These are phyloP conservation scores for Trichoderma hamatum DNA, from an alignment of 2,329 filamentous ascomycete species.

Conservation along the genomic window DNA sequence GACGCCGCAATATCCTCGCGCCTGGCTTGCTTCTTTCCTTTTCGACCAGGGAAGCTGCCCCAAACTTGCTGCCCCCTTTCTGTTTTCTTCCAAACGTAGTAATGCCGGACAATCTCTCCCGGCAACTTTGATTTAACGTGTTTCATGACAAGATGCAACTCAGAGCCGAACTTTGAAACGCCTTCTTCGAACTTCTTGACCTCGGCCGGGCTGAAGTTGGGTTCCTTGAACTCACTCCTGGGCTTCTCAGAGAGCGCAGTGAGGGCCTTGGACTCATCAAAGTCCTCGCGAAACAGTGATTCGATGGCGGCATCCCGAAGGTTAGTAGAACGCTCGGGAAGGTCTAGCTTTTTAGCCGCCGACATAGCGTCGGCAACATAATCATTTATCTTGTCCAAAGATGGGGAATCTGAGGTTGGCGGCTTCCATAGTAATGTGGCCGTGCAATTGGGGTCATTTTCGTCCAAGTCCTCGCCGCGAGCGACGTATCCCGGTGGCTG, in stretches of 20 bases:
- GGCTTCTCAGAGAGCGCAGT: slow-evolving; percentile 69
- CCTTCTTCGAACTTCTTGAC: slow-evolving; percentile 90
- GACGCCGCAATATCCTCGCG: slow-evolving; percentile 69
- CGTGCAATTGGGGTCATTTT: slow-evolving; percentile 74
- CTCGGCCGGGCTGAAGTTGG: slow-evolving; percentile 75
- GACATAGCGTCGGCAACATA: slow-evolving; percentile 74
- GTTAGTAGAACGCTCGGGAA: slow-evolving; percentile 79
- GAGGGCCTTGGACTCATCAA: slow-evolving; percentile 71
- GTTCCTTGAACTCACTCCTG: slow-evolving; percentile 78
- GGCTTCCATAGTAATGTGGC: slow-evolving; percentile 79
- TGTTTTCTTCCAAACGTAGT: slow-evolving; percentile 98
- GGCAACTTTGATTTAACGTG: slow-evolving; percentile 83
- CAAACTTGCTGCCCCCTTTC: slow-evolving; percentile 83
- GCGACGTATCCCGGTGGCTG: slow-evolving; percentile 83
- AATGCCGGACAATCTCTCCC: slow-evolving; percentile 83
- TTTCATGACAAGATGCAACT: slow-evolving; percentile 78
- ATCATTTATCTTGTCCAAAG: slow-evolving; percentile 66
- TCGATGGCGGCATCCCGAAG: slow-evolving; percentile 82
- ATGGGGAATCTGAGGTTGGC: slow-evolving; percentile 56
- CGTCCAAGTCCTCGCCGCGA: slow-evolving; percentile 75
- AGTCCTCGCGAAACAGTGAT: slow-evolving; percentile 71
- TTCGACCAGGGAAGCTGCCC: slow-evolving; percentile 84
- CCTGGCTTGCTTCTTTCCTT: slow-evolving; percentile 85
- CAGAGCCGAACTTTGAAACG: slow-evolving; percentile 86
- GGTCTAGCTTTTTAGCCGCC: slow-evolving; percentile 67